phyloP scores from a whole-genome alignment of 106 monocot genomes.

The Dendrobium officinale region DNA sequence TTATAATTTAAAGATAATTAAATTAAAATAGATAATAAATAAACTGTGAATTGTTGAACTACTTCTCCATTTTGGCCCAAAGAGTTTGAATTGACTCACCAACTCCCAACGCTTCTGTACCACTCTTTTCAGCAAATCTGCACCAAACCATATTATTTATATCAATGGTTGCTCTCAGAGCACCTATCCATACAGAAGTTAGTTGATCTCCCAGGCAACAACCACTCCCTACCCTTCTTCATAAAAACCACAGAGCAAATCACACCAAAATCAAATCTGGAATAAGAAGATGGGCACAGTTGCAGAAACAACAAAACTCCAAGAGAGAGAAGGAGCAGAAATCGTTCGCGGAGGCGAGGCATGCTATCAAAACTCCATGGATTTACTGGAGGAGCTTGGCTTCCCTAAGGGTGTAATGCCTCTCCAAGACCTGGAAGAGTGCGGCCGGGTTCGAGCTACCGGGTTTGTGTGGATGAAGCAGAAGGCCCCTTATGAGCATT shows the following conservation, averaged over 20 bases:
- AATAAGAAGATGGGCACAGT: neutral
- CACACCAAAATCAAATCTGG: neutral
- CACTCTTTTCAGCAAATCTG: no score
- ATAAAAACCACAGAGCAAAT: neutral
- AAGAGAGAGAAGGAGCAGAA: constrained; percentile 44
- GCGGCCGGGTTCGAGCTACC: constrained; percentile 52
- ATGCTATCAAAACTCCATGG: constrained; percentile 50
- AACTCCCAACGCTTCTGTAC: no score
- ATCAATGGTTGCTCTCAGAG: neutral
- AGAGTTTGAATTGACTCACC: no score
- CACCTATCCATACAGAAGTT: neutral
- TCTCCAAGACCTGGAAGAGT: constrained; percentile 46
- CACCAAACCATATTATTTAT: neutral
- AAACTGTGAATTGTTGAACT: no score
- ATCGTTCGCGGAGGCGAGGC: constrained; percentile 42
- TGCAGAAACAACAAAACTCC: neutral
- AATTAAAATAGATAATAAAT: no score
- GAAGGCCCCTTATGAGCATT: constrained; percentile 48
- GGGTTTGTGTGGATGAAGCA: constrained; percentile 94
- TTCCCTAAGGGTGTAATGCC: constrained; percentile 51
- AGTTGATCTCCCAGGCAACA: constrained; percentile 10
- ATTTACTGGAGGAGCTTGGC: constrained; percentile 40
- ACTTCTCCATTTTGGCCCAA: no score
- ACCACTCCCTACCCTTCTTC: neutral
- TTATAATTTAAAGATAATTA: no score